Percentiles rank a stretch among this genome's conserved stretches.
phyloP scores from a whole-genome alignment of 179 eudicot genomes.

The Vitellaria paradoxa region DNA sequence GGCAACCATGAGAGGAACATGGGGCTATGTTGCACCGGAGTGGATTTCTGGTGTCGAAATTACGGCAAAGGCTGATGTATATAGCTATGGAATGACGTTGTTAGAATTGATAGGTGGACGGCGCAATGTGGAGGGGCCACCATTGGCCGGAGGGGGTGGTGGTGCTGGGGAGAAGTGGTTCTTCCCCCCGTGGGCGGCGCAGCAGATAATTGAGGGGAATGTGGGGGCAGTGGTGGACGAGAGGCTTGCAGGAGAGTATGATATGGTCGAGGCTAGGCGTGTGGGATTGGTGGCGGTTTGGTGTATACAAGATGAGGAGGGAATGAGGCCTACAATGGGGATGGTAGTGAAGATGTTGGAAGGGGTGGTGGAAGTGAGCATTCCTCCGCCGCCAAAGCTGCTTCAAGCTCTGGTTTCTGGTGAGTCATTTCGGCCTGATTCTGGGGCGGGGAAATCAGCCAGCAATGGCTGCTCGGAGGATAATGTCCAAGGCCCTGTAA shows the following conservation, averaged over 20 bases:
- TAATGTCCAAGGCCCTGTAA: constrained; percentile 7
- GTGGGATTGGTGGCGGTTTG: constrained; percentile 67
- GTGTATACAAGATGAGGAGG: constrained; percentile 86
- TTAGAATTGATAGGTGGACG: constrained; percentile 74
- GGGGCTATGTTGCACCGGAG: constrained; percentile 89
- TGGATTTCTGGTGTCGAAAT: constrained; percentile 86
- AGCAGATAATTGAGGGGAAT: constrained; percentile 44
- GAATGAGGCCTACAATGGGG: constrained; percentile 71
- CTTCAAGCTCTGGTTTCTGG: constrained; percentile 77
- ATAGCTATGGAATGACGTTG: constrained; percentile 82
- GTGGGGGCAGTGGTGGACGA: constrained; percentile 47
- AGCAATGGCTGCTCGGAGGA: constrained; percentile 15
- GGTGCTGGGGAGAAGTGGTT: constrained; percentile 57
- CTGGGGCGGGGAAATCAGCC: constrained; percentile 17
- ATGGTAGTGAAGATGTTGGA: constrained; percentile 84
- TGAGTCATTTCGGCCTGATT: constrained; percentile 48
- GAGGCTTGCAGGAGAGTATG: constrained; percentile 44
- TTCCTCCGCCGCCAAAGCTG: constrained; percentile 71
- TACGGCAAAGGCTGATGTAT: constrained; percentile 75
- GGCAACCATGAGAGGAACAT: constrained; percentile 77
- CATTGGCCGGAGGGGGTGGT: constrained; percentile 22
- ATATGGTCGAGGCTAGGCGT: constrained; percentile 50
- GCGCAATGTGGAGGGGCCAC: constrained; percentile 69
- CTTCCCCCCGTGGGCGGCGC: constrained; percentile 79
- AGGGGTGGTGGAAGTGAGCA: constrained; percentile 65